These are phyloP conservation scores for Cicer yamashitae DNA, from an alignment of 306 rosid genomes.

Conservation along the genomic window DNA sequence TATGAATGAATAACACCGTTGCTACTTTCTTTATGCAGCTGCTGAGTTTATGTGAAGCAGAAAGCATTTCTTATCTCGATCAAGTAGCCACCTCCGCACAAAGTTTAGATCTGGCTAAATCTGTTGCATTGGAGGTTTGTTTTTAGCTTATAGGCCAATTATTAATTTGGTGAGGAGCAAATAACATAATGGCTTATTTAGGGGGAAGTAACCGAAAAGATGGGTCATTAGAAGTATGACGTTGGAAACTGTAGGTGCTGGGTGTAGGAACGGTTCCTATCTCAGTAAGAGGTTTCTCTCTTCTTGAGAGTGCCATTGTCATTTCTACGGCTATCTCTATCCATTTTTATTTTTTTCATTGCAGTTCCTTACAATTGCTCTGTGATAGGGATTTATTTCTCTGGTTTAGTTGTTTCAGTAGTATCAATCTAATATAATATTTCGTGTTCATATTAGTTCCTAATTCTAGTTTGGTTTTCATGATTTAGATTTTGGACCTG, in stretches of 20 bases:
- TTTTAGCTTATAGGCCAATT: constrained; percentile 23
- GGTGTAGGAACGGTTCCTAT: background rate
- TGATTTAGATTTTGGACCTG: constrained; percentile 72
- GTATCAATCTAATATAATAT: background rate
- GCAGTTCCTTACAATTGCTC: constrained; percentile 5
- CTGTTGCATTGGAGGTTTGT: constrained; percentile 82
- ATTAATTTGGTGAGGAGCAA: background rate
- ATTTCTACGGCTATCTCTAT: background rate
- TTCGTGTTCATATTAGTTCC: constrained; percentile 16
- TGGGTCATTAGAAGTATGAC: constrained; percentile 5
- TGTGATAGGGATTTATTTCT: background rate
- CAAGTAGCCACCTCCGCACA: constrained; percentile 75
- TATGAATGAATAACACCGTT: constrained; percentile 33
- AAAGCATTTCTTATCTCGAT: constrained; percentile 82
- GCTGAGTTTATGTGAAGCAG: constrained; percentile 82
- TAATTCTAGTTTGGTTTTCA: constrained; percentile 40
- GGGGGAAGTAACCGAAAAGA: background rate
- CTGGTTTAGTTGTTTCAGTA: constrained; percentile 9
- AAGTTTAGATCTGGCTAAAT: constrained; percentile 78
- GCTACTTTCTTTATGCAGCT: constrained; percentile 57
- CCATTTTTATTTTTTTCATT: background rate
- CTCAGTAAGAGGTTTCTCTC: background rate
- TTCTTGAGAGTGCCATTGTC: constrained; percentile 17
- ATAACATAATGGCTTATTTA: background rate
- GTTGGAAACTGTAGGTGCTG: constrained; percentile 11